phyloP scores from a whole-genome alignment of 2,329 filamentous ascomycete species.

The Nakataea oryzae region DNA sequence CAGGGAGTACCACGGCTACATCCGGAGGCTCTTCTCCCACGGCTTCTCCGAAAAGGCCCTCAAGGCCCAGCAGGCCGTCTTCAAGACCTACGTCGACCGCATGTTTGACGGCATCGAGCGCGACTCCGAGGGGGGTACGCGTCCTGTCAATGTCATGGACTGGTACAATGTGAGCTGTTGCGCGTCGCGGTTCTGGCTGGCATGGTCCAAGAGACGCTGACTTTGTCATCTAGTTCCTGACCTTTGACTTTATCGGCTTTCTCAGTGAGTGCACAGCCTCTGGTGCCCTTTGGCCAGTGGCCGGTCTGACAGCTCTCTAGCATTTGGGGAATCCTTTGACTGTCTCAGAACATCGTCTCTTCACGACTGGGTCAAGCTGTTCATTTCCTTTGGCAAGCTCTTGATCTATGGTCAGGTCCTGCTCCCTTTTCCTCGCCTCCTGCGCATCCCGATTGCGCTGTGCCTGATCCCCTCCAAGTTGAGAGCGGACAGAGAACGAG shows the following conservation, averaged over 20 bases:
- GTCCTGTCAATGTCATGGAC: neutral
- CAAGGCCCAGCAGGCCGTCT: conserved; percentile 12
- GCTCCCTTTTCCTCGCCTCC: neutral
- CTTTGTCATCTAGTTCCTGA: neutral
- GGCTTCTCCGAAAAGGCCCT: conserved; percentile 16
- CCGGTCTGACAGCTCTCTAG: neutral
- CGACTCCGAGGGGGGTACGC: neutral
- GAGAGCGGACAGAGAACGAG: neutral
- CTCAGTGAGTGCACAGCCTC: neutral
- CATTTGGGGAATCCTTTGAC: neutral
- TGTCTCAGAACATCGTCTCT: conserved; percentile 1
- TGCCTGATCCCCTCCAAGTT: conserved; percentile 1
- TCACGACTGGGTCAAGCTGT: conserved; percentile 2
- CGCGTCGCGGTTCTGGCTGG: neutral
- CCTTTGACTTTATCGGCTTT: conserved; percentile 3
- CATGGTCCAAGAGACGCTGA: neutral
- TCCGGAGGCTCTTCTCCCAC: conserved; percentile 1
- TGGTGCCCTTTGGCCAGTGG: neutral
- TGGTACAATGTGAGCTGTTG: neutral
- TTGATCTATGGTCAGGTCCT: conserved; percentile 1
- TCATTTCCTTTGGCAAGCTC: neutral
- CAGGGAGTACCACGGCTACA: conserved; percentile 8
- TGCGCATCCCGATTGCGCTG: neutral
- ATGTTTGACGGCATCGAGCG: conserved; percentile 3
- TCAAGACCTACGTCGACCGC: conserved; percentile 8